Conservation (phyloP, 805 yeast genomes). For the Ogataea trehalophila region DNA sequence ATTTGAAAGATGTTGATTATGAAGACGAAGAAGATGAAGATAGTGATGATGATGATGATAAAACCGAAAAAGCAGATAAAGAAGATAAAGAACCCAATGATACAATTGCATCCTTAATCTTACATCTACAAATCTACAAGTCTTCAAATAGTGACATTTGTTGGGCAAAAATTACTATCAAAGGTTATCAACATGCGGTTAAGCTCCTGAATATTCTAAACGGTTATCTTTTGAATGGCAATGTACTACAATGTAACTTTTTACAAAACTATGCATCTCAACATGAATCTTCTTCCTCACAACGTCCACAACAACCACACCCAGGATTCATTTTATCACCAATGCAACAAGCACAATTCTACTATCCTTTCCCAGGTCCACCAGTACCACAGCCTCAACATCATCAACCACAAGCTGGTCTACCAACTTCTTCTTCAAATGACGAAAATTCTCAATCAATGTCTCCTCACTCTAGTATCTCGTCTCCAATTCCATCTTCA, state of each 20-base stretch:
- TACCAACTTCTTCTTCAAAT: no score
- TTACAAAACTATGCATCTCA: constrained; percentile 5
- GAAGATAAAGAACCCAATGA: not conserved
- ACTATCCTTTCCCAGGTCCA: not conserved
- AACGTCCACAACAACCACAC: not conserved
- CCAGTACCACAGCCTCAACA: not conserved
- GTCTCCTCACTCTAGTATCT: no score
- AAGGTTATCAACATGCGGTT: constrained; percentile 6
- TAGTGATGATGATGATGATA: not conserved
- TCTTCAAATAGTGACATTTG: constrained; percentile 16
- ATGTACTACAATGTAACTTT: constrained; percentile 11
- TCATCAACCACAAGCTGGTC: not conserved
- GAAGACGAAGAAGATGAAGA: not conserved
- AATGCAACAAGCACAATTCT: not conserved
- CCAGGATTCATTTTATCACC: not conserved
- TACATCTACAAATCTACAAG: constrained; percentile 16
- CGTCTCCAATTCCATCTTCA: no score
- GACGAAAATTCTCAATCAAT: no score
- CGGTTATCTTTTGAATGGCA: constrained; percentile 17
- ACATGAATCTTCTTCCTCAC: not conserved
- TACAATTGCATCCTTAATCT: not conserved
- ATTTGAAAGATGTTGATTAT: no score
- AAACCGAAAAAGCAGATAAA: not conserved
- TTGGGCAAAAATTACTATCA: constrained; percentile 15
- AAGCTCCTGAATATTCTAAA: constrained; percentile 13